Evolutionary conservation across 1,284 basidiomycete genomes (phyloP).

Genomic region (Irpex sp.): DNA sequence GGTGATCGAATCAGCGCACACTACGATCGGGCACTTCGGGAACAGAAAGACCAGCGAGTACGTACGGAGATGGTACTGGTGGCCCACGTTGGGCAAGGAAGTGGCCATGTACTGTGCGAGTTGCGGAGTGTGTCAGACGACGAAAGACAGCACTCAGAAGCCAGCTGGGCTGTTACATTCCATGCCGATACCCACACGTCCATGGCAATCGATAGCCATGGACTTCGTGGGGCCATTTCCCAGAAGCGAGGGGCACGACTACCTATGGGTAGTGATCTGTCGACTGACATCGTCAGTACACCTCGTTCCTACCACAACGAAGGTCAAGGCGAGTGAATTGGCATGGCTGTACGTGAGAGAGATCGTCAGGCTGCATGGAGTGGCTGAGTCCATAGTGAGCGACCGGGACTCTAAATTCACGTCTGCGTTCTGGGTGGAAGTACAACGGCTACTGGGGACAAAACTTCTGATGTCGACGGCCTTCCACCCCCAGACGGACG

Average conservation of each 20-base stretch:
- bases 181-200: constrained; percentile 18
- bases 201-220: constrained; percentile 29
- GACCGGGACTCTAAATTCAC: constrained; percentile 40
- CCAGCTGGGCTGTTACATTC: constrained; percentile 21
- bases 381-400: constrained; percentile 34
- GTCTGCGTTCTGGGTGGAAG: constrained; percentile 34
- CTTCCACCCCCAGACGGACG: constrained; percentile 20
- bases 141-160: constrained; percentile 18
- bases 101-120: constrained; percentile 20
- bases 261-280: constrained; percentile 24
- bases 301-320: no score
- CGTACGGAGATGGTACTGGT: constrained; percentile 25
- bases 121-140: constrained; percentile 21
- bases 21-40: constrained; percentile 25
- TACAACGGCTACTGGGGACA: constrained; percentile 30
- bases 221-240: constrained; percentile 36
- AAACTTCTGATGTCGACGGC: constrained; percentile 35
- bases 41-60: constrained; percentile 23
- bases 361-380: constrained; percentile 35
- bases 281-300: no score
- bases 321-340: no score
- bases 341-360: constrained; percentile 23
- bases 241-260: constrained; percentile 13
- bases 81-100: constrained; percentile 22
- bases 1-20: constrained; percentile 24